phyloP scores from a whole-genome alignment of 192 early-diverging fungal genomes.

The Coemansia sp. region DNA sequence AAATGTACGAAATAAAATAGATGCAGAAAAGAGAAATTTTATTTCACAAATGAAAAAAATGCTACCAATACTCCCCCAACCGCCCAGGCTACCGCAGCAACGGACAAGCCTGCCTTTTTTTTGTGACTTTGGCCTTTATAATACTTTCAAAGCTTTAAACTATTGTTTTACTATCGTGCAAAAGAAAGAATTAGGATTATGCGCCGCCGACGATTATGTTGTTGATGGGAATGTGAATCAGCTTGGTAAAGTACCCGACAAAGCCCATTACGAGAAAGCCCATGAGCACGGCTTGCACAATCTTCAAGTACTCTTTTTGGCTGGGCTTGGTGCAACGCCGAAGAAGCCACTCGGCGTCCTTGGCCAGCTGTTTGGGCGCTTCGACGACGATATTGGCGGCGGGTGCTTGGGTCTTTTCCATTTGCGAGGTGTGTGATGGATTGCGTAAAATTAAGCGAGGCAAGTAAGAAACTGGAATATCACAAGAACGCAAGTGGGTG shows the following conservation, averaged over 20 bases:
- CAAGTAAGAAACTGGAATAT: neutral
- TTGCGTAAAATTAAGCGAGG: neutral
- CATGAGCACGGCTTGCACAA: constrained; percentile 89
- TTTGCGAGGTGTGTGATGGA: neutral
- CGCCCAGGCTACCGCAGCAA: neutral
- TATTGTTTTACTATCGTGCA: neutral
- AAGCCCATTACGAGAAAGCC: constrained; percentile 96
- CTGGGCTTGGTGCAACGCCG: constrained; percentile 98
- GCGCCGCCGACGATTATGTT: constrained; percentile 89
- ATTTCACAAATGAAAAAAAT: neutral
- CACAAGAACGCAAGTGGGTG: neutral
- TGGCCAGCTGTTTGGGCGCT: constrained; percentile 84
- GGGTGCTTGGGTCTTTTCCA: neutral
- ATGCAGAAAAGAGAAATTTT: neutral
- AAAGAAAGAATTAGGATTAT: constrained; percentile 2
- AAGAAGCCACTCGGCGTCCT: constrained; percentile 89
- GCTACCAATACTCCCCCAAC: neutral
- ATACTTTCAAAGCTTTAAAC: neutral
- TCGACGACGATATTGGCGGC: constrained; percentile 65
- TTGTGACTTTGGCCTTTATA: constrained; percentile 1
- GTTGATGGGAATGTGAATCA: constrained; percentile 99
- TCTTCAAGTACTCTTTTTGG: constrained; percentile 91
- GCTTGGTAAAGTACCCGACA: constrained; percentile 97
- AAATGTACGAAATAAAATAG: neutral
- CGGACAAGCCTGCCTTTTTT: neutral